Conservation (phyloP, 2,329 filamentous ascomycete species). For the Aspergillus sp. region DNA sequence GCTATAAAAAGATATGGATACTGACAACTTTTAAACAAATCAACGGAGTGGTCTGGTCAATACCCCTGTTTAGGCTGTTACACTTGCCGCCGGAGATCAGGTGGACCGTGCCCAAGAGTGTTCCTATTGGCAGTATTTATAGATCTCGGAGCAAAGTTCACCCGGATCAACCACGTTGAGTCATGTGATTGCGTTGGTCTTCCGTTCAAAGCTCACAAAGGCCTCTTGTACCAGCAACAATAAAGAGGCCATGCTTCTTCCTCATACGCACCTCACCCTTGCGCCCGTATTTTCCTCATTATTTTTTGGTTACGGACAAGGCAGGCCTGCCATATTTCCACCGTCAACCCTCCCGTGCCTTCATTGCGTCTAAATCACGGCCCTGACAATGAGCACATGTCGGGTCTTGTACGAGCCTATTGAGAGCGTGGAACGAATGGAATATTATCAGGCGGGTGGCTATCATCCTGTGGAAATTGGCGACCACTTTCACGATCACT, state of each 20-base stretch:
- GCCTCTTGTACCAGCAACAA: not conserved
- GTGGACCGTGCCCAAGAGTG: no score
- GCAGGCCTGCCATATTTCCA: not conserved
- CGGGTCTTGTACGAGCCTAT: not conserved
- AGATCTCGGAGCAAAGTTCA: not conserved
- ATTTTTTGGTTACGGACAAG: not conserved
- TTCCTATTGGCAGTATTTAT: no score
- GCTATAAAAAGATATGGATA: not conserved
- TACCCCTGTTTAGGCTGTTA: not conserved
- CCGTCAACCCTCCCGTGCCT: not conserved
- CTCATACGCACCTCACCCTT: not conserved
- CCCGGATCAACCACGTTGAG: not conserved
- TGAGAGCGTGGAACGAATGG: not conserved
- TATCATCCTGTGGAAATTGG: constrained; percentile 31
- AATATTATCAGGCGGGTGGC: constrained; percentile 23
- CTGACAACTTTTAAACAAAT: not conserved
- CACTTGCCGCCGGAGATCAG: not conserved
- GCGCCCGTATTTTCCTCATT: not conserved
- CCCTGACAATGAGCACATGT: not conserved
- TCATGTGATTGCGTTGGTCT: no score
- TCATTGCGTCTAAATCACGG: no score
- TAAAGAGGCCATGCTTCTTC: not conserved
- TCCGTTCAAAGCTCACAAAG: not conserved
- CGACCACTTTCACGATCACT: constrained; percentile 31
- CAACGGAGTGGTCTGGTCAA: not conserved